Evolutionary conservation across 2,329 filamentous ascomycete genomes (phyloP).

Genomic region (Myriosclerotinia scirpicola): DNA sequence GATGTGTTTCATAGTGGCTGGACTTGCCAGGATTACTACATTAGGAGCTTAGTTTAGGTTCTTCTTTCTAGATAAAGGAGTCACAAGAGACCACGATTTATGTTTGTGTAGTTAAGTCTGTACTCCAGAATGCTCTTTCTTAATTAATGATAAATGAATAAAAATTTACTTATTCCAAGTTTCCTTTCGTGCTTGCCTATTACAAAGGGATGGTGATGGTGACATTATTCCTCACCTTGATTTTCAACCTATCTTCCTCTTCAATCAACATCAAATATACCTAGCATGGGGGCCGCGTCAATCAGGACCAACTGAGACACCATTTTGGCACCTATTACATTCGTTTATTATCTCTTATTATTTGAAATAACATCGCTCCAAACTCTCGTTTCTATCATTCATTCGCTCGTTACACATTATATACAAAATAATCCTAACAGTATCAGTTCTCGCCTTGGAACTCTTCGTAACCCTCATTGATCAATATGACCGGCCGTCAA

Average conservation of each 20-base stretch:
- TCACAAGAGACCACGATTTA: slow-evolving; percentile 5
- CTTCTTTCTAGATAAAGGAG: slow-evolving; percentile 12
- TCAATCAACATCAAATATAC: slow-evolving; percentile 4
- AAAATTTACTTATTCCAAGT: slow-evolving; percentile 6
- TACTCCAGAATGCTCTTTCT: slow-evolving; percentile 15
- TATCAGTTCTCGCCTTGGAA: background rate
- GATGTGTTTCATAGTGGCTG: slow-evolving; percentile 16
- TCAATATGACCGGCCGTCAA: slow-evolving; percentile 17
- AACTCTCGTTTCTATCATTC: slow-evolving; percentile 6
- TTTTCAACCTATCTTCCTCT: background rate
- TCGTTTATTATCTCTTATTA: slow-evolving; percentile 14
- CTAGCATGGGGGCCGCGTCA: slow-evolving; percentile 14
- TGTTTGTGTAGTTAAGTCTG: slow-evolving; percentile 21
- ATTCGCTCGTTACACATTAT: background rate
- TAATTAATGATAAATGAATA: slow-evolving; percentile 24
- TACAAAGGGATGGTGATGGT: background rate
- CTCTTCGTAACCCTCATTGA: background rate
- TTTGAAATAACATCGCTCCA: background rate
- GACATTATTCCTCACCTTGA: background rate
- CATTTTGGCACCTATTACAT: slow-evolving; percentile 15
- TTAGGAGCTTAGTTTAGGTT: slow-evolving; percentile 10
- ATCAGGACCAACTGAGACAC: slow-evolving; percentile 23
- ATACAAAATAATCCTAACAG: background rate
- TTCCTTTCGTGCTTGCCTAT: background rate
- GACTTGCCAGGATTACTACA: slow-evolving; percentile 8